phyloP scores from a whole-genome alignment of 441 rosid species.

The Breynia disticha region DNA sequence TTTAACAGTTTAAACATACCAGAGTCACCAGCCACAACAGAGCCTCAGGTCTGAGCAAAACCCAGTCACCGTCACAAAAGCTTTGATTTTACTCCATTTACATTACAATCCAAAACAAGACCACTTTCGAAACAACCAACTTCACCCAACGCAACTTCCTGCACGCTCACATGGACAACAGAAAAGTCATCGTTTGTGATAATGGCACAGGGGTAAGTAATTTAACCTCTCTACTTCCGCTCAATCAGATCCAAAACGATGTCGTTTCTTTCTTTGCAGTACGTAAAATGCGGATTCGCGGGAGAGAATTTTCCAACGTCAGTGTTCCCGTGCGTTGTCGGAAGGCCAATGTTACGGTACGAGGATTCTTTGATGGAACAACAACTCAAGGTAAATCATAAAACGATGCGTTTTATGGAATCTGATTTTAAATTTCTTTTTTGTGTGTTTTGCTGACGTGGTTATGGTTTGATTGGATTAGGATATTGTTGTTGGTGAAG shows the following conservation, averaged over 20 bases:
- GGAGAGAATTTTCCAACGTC: conserved; percentile 98
- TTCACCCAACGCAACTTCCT: neutral
- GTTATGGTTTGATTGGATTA: conserved; percentile 17
- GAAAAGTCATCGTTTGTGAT: conserved; percentile 86
- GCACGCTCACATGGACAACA: conserved; percentile 54
- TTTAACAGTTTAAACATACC: no score
- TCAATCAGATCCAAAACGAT: neutral
- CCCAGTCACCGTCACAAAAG: no score
- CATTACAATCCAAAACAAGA: no score
- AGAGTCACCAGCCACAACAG: no score
- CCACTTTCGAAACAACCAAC: no score
- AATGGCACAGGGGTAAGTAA: conserved; percentile 80
- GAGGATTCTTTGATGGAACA: conserved; percentile 91
- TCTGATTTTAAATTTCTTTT: neutral
- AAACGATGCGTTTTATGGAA: neutral
- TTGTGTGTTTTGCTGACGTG: neutral
- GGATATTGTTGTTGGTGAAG: conserved; percentile 91
- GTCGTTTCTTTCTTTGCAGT: conserved; percentile 33
- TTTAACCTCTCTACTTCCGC: neutral
- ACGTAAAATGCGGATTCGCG: conserved; percentile 94
- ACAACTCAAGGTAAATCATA: conserved; percentile 56
- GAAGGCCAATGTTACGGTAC: conserved; percentile 80
- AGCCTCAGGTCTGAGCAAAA: no score
- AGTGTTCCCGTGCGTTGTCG: conserved; percentile 94
- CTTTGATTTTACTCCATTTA: no score